phyloP scores from a whole-genome alignment of 306 rosid species.

The Quercus aquifolioides region DNA sequence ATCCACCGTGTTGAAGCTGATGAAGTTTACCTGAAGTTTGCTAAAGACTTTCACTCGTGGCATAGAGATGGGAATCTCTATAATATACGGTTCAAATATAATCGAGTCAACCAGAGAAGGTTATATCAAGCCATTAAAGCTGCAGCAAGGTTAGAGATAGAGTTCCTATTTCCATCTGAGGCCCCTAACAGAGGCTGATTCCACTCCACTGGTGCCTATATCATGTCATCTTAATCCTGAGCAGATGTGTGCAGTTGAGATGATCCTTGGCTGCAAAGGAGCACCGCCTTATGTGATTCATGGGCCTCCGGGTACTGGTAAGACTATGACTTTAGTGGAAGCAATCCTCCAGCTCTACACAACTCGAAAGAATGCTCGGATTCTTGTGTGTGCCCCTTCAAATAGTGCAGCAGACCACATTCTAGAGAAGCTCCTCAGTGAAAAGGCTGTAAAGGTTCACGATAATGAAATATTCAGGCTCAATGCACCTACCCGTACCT shows the following conservation, averaged over 20 bases:
- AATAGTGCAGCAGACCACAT: slow-evolving; percentile 85
- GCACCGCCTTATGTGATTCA: slow-evolving; percentile 80
- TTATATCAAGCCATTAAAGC: slow-evolving; percentile 72
- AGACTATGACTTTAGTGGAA: slow-evolving; percentile 74
- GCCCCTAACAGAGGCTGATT: slow-evolving; percentile 44
- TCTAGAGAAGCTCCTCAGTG: slow-evolving; percentile 60
- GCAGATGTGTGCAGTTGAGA: slow-evolving; percentile 56
- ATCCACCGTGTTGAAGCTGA: slow-evolving; percentile 85
- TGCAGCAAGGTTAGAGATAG: slow-evolving; percentile 36
- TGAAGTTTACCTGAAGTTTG: slow-evolving; percentile 66
- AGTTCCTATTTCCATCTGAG: slow-evolving; percentile 61
- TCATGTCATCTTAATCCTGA: slow-evolving; percentile 60
- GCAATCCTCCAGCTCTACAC: slow-evolving; percentile 75
- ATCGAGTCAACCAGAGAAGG: slow-evolving; percentile 75
- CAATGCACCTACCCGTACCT: slow-evolving; percentile 63
- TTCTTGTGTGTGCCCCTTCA: slow-evolving; percentile 88
- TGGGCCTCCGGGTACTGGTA: slow-evolving; percentile 97
- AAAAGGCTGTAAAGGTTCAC: slow-evolving; percentile 30
- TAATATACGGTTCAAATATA: slow-evolving; percentile 64
- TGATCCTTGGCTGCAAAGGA: slow-evolving; percentile 80
- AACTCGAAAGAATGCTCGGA: slow-evolving; percentile 38
- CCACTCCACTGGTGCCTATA: slow-evolving; percentile 46
- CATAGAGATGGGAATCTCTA: slow-evolving; percentile 54
- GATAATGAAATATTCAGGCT: slow-evolving; percentile 75
- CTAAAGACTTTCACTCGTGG: slow-evolving; percentile 38